phyloP scores from a whole-genome alignment of 208 protist species.

The Trypanosoma cruzi region DNA sequence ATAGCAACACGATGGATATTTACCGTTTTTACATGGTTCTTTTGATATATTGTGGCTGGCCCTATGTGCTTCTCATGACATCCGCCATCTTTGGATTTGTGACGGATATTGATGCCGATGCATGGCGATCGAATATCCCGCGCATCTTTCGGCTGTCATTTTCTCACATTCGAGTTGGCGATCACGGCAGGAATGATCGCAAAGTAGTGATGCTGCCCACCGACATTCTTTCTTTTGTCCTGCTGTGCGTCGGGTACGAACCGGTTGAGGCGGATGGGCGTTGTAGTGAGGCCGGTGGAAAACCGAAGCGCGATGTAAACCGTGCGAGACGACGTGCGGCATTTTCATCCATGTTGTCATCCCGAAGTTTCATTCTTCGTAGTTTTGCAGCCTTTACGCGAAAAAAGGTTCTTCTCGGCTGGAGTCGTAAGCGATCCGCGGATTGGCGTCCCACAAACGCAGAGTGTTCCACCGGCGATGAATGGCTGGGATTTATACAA shows the following conservation, averaged over 20 bases:
- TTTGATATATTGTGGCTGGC: conserved; percentile 74
- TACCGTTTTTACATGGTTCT: conserved; percentile 82
- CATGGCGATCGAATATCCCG: conserved; percentile 67
- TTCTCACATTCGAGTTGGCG: conserved; percentile 62
- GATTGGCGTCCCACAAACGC: neutral
- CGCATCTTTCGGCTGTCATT: conserved; percentile 84
- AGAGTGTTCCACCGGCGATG: neutral
- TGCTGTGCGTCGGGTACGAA: conserved; percentile 77
- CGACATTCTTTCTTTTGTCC: conserved; percentile 78
- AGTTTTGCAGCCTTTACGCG: conserved; percentile 61
- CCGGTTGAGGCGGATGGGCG: conserved; percentile 1
- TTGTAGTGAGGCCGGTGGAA: neutral
- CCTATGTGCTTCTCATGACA: conserved; percentile 76
- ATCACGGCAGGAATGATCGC: neutral
- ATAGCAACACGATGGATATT: conserved; percentile 62
- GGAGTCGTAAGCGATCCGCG: conserved; percentile 26
- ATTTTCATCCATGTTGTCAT: conserved; percentile 45
- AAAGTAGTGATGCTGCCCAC: conserved; percentile 46
- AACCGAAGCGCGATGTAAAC: neutral
- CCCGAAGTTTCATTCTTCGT: conserved; percentile 64
- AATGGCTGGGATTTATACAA: neutral
- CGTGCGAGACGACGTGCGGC: conserved; percentile 34
- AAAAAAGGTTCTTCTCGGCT: conserved; percentile 29
- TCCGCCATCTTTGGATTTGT: conserved; percentile 78
- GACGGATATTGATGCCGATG: conserved; percentile 50